These are phyloP conservation scores for Hemileia vastatrix DNA, from an alignment of 1,284 basidiomycete species.

Conservation along the genomic window DNA sequence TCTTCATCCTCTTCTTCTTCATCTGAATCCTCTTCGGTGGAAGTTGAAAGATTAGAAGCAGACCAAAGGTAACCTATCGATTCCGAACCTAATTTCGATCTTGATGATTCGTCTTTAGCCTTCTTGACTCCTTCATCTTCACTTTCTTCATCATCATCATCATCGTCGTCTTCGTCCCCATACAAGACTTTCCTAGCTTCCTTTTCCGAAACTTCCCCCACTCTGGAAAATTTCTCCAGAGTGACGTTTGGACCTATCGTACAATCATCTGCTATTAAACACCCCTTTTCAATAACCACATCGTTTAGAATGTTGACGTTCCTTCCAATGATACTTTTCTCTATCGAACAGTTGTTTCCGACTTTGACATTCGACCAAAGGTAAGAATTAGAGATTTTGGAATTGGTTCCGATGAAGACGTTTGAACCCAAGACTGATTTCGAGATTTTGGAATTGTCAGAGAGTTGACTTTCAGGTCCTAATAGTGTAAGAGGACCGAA, in stretches of 20 bases:
- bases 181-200: constrained; percentile 25
- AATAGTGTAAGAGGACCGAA: constrained; percentile 36
- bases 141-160: constrained; percentile 22
- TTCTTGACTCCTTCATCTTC: constrained; percentile 29
- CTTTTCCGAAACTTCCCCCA: constrained; percentile 31
- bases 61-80: constrained; percentile 36
- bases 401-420: constrained; percentile 73
- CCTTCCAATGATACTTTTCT: constrained; percentile 64
- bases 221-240: constrained; percentile 28
- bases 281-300: constrained; percentile 61
- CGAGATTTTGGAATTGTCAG: constrained; percentile 36
- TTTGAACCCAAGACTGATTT: constrained; percentile 42
- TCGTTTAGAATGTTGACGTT: constrained; percentile 67
- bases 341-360: constrained; percentile 24
- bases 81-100: constrained; percentile 26
- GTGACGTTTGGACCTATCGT: constrained; percentile 33
- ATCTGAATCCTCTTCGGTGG: constrained; percentile 1
- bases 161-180: constrained; percentile 11
- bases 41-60: constrained; percentile 24
- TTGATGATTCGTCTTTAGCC: neutral
- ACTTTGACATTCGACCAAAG: constrained; percentile 59
- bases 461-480: constrained; percentile 28
- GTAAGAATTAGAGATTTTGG: constrained; percentile 62
- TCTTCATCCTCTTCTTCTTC: too few relatives aligned
- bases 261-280: constrained; percentile 50